phyloP scores from a whole-genome alignment of 768 basidiomycete species.

The Rhizopogon rudus region DNA sequence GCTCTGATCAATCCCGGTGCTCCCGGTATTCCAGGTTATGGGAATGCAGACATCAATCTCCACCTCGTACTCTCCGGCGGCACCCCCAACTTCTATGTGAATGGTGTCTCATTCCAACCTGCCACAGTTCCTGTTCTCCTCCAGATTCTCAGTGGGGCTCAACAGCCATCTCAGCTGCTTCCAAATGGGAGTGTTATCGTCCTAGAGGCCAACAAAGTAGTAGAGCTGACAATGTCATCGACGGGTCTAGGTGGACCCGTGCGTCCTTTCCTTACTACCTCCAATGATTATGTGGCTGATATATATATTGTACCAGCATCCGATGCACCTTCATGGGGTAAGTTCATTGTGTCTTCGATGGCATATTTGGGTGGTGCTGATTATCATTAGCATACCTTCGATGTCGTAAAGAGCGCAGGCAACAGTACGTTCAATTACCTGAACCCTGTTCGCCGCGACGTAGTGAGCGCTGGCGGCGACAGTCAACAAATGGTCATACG shows the following conservation, averaged over 20 bases:
- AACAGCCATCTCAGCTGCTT: conserved; percentile 20
- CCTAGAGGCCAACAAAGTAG: conserved; percentile 22
- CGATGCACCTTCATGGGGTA: conserved; percentile 42
- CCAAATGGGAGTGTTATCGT: conserved; percentile 19
- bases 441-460: conserved; percentile 53
- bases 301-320: conserved; percentile 26
- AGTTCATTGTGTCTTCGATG: background rate
- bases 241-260: conserved; percentile 2
- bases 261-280: background rate
- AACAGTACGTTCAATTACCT: conserved; percentile 33
- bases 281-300: background rate
- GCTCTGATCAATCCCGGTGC: conserved; percentile 22
- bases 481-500: conserved; percentile 33
- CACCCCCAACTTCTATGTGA: conserved; percentile 9
- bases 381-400: conserved; percentile 35
- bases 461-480: conserved; percentile 24
- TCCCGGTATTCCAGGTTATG: conserved; percentile 34
- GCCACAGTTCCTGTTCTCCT: conserved; percentile 38
- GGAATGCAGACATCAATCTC: conserved; percentile 38
- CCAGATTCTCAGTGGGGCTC: conserved; percentile 39
- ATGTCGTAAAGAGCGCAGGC: conserved; percentile 39
- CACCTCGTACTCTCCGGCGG: conserved; percentile 10
- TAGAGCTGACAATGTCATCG: conserved; percentile 13
- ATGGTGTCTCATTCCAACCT: conserved; percentile 8
- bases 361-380: background rate